Conservation (phyloP, 2,329 filamentous ascomycete species). For the Cytospora paraplurivora region DNA sequence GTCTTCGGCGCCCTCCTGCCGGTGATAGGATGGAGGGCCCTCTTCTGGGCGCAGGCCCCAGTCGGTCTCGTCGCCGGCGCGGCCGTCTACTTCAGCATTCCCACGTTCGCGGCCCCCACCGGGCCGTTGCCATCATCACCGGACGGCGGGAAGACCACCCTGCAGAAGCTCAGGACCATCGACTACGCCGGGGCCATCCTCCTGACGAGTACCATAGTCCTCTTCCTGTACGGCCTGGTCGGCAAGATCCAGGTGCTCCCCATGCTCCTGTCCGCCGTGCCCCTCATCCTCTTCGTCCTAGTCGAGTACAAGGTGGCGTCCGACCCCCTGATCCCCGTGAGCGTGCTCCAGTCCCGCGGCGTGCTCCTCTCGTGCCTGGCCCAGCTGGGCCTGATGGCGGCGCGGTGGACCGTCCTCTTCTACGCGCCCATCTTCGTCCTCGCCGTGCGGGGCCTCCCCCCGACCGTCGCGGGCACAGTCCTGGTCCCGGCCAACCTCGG, state of each 20-base stretch:
- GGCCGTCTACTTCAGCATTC: slow-evolving; percentile 67
- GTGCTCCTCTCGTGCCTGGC: slow-evolving; percentile 73
- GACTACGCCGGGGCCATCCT: slow-evolving; percentile 74
- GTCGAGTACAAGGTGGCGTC: slow-evolving; percentile 65
- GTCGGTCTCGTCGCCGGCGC: slow-evolving; percentile 62
- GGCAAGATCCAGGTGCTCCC: slow-evolving; percentile 61
- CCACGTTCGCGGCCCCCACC: slow-evolving; percentile 42
- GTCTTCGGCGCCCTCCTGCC: slow-evolving; percentile 67
- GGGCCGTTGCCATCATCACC: slow-evolving; percentile 11
- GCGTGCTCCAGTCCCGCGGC: slow-evolving; percentile 68
- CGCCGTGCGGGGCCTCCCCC: slow-evolving; percentile 69
- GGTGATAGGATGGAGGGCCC: slow-evolving; percentile 56
- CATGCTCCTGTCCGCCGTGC: slow-evolving; percentile 58
- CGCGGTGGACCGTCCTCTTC: slow-evolving; percentile 79
- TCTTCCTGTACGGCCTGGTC: slow-evolving; percentile 71
- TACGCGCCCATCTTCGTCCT: slow-evolving; percentile 81
- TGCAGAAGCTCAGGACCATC: slow-evolving; percentile 62
- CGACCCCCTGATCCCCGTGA: slow-evolving; percentile 75
- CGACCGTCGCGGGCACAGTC: slow-evolving; percentile 72
- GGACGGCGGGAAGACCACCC: slow-evolving; percentile 45
- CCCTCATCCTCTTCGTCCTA: slow-evolving; percentile 56
- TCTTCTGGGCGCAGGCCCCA: slow-evolving; percentile 75
- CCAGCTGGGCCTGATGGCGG: slow-evolving; percentile 77
- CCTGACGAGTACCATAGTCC: slow-evolving; percentile 66
- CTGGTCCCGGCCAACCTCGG: slow-evolving; percentile 81